Base-by-base conservation (phyloP, 1,139 yeast species). In the Pichia sp. region DNA sequence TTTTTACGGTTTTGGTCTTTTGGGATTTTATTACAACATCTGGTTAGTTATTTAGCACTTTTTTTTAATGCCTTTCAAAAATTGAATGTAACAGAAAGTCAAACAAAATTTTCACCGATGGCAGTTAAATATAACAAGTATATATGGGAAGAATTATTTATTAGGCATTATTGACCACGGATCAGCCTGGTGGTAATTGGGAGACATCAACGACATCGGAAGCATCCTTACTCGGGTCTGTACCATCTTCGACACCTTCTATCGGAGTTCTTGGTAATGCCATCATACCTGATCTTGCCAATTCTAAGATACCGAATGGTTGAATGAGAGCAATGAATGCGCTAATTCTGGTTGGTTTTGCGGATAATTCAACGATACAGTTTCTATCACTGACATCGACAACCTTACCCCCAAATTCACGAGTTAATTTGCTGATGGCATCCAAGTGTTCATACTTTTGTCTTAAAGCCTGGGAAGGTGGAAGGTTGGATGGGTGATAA, bases 251-350 rank as follows among this genome's bases (percentile, higher is more conserved):
- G 46, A 61, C 66, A 36, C 73, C 71, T 56, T 78, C 79, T 65
- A 90, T 75, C 50, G 97, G 97, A 51, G 98, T 90, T 79, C 98
- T 85, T 68, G 98, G 96, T 67, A 93, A 79, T 9, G 98, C 99
- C 91, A 93, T 90, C 96, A 92, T 90, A 74, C 99, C 99, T 29
- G 96, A 87, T 74, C 99, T 84, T 50, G 98, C 97, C 64, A 93
- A 87, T 74, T 93, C 99, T 70, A 93, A 79, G 58, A 93, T 85
- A 66, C 99, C 99, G 69, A 93, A 93, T 51, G 99, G 99, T 69
- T 90, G 95, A 68, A 92, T 79, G 67, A 93, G 81, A 62, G 88
- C 89, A 69, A 93, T 81, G 72, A 91, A 91, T 45, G 95, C 84
- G 48, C 93, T 78, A 60, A 93, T 80, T 72, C 97, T 83, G 53